Evolutionary conservation across 495 filamentous ascomycete genomes (phyloP), one percentile per base, ranked within the genome.

Genomic region (Umbilicaria muhlenbergii): DNA sequence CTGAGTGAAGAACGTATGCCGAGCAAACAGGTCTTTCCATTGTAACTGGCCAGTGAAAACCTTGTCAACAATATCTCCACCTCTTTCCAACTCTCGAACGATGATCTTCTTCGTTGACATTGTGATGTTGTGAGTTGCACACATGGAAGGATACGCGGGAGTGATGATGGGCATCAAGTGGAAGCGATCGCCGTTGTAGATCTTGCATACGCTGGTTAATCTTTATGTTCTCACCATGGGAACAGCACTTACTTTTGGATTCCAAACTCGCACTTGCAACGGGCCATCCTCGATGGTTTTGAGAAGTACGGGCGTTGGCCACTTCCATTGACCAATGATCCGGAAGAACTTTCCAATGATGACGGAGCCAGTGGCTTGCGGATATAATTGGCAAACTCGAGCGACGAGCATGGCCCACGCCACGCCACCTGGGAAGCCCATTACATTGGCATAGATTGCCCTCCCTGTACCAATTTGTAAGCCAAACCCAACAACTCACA

Each of bases 151-250:
- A 61, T 93, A 95, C 2, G 92, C 85, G 2, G 91, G 91, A 5
- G 84, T 98, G 54, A 98, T 94, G 53, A 98, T 84, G 38, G 91
- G 91, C 91, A 98, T 98, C 13, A 91, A 61, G 59, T 95, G 89
- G 48, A 72, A 80, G 33, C 74, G 69, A 56, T 96, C 91, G 38
- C 73, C 72, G 46, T 75, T 73, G 54, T 93, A 92, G 33, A 92
- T 68, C 83, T 91, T 28, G 24, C 6, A 8, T 28, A 6, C 31
- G 19, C 13, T 31, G 33, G 8, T 31, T 54, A 36, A 47, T 19
- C 36, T 15, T 5, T 11, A 32, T 32, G 38, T 43, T 38, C 41
- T 13, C 16, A 28, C 32, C 17, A 32, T 36, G 21, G 1, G 33
- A 17, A 47, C 21, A 15, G 33, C 11, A 42, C 67, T 53, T 57